These are phyloP conservation scores for Mycena epipterygia DNA, from an alignment of 768 basidiomycete species.

Conservation along the genomic window DNA sequence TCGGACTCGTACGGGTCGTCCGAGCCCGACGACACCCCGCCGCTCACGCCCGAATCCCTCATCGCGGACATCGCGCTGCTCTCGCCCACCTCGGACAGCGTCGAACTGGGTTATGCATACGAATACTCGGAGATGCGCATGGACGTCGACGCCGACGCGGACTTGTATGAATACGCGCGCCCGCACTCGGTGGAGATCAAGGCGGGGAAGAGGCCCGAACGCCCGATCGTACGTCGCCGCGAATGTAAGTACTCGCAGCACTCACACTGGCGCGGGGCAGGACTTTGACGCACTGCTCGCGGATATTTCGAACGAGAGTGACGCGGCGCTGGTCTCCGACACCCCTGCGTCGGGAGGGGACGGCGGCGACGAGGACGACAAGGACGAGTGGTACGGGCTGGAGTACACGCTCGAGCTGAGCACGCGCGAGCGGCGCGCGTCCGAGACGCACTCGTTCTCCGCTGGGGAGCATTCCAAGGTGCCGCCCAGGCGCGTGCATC, in stretches of 20 bases:
- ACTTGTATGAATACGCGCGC: constrained; percentile 14
- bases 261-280: constrained; percentile 17
- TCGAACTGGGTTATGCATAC: constrained; percentile 16
- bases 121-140: background rate
- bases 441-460: constrained; percentile 44
- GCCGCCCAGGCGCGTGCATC: background rate
- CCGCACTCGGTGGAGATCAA: constrained; percentile 49
- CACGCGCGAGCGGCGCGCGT: constrained; percentile 50
- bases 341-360: background rate
- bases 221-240: constrained; percentile 40
- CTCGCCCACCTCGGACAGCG: constrained; percentile 13
- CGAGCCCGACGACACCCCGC: constrained; percentile 35
- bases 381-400: constrained; percentile 58
- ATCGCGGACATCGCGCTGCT: constrained; percentile 18
- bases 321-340: background rate
- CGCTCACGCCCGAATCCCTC: constrained; percentile 35
- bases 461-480: constrained; percentile 59
- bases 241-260: background rate
- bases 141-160: constrained; percentile 28
- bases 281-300: constrained; percentile 41
- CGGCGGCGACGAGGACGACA: constrained; percentile 35
- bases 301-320: constrained; percentile 28
- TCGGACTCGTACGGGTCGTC: constrained; percentile 27
- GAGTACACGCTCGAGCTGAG: constrained; percentile 60
- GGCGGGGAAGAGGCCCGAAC: constrained; percentile 55